Evolutionary conservation across 768 basidiomycete species (phyloP), one percentile per base, ranked within the genome.

Genomic region (Boletus vermiculosoides): DNA sequence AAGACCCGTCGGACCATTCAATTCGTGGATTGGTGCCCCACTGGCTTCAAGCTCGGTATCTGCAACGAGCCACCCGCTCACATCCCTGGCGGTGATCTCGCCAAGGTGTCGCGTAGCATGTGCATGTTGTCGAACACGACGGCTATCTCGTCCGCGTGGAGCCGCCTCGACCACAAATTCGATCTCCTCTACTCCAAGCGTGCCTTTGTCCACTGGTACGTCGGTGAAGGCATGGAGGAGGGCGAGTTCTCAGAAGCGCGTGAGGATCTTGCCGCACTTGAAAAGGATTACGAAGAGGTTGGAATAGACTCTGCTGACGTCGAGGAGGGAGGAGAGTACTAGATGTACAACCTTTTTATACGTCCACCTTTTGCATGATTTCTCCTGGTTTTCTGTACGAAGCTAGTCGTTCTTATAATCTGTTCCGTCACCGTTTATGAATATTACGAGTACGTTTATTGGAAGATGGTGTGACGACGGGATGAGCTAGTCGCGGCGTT

Each of bases 181-280:
- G 88, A 90, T 66, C 77, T 90, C 45, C 79, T 90, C 40, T 89
- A 88, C 77, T 87, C 86, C 73, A 72, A 86, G 79, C 80, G 84
- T 63, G 76, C 74, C 23, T 74, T 81, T 61, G 77, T 80, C 10
- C 78, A 82, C 70, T 80, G 82, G 83, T 84, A 90, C 72, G 86
- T 87, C 57, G 85, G 87, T 58, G 86, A 88, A 72, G 85, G 87
- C 69, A 89, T 88, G 85, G 85, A 88, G 71, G 86, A 88, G 83
- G 96, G 96, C 72, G 96, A 99, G 78, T 98, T 98, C 79, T 95
- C 93, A 20, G 96, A 98, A 79, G 96, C 96, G 20, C 90, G 96
- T 58, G 97, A 99, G 78, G 96, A 99, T 73, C 87, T 99, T 56
- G 97, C 96, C n/a, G 96, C 96, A n/a, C 86, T 99, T 54, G 96